Conservation (phyloP, 2,329 filamentous ascomycete species). For the Phyllosticta ampelicida region DNA sequence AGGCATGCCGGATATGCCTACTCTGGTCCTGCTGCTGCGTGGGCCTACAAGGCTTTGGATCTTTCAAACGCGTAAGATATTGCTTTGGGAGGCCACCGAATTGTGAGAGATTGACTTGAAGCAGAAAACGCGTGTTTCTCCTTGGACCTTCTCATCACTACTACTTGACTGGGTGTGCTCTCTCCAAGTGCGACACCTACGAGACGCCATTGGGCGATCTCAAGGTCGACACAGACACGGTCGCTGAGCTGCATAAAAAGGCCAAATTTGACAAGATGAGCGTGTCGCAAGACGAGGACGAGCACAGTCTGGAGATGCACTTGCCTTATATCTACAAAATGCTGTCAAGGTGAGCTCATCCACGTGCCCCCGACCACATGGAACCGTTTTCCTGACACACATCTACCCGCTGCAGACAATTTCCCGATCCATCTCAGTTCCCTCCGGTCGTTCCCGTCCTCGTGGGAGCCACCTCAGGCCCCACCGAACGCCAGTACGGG, state of each 20-base stretch:
- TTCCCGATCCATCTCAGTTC: constrained; percentile 40
- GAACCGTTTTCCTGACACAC: not conserved
- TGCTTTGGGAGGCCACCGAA: not conserved
- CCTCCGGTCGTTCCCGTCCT: constrained; percentile 77
- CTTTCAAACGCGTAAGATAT: constrained; percentile 55
- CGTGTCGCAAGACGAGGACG: constrained; percentile 56
- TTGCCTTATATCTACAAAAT: constrained; percentile 86
- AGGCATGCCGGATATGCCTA: constrained; percentile 92
- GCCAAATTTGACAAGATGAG: constrained; percentile 57
- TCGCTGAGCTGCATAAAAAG: constrained; percentile 41
- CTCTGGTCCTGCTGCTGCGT: constrained; percentile 84
- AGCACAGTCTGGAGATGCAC: constrained; percentile 96
- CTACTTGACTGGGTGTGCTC: constrained; percentile 64
- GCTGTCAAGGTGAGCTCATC: constrained; percentile 37
- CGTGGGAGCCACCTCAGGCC: constrained; percentile 60
- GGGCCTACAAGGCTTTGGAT: constrained; percentile 86
- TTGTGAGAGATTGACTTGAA: not conserved
- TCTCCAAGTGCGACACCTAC: constrained; percentile 62
- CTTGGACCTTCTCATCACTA: constrained; percentile 88
- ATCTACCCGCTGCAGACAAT: constrained; percentile 17
- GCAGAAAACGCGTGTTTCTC: constrained; percentile 75
- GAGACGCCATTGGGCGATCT: constrained; percentile 65
- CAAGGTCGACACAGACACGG: constrained; percentile 49
- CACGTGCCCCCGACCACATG: not conserved
- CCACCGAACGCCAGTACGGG: constrained; percentile 59